Conservation (phyloP, 345 rosid species). For the Salix viminalis region DNA sequence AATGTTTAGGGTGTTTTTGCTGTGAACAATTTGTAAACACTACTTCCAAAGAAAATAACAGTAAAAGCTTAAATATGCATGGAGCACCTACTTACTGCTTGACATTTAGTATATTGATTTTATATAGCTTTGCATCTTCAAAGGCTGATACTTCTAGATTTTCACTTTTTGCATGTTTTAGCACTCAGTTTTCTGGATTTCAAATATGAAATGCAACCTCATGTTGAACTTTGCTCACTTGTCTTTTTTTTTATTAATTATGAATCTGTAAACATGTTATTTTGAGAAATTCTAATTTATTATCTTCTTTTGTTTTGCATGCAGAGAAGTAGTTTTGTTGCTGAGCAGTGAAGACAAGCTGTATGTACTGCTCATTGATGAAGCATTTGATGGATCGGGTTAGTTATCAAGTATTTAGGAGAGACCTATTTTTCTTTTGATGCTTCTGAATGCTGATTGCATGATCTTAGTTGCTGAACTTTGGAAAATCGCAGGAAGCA, state of each 20-base stretch:
- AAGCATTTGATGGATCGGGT: constrained; percentile 69
- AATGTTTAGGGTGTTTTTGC: not conserved
- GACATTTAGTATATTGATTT: not conserved
- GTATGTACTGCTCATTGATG: constrained; percentile 61
- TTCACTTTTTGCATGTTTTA: not conserved
- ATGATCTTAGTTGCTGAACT: constrained; percentile 13
- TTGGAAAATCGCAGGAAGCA: constrained; percentile 49
- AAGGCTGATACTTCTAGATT: not conserved
- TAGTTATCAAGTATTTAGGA: constrained; percentile 28
- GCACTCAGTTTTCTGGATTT: not conserved
- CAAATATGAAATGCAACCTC: not conserved
- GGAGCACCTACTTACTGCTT: not conserved
- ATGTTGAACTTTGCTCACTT: not conserved
- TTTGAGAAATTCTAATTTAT: not conserved
- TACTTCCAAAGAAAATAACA: not conserved
- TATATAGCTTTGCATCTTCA: not conserved
- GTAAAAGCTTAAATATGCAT: not conserved
- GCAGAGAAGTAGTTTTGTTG: constrained; percentile 78
- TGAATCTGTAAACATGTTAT: not conserved
- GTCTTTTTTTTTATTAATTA: not conserved
- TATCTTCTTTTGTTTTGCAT: constrained; percentile 18
- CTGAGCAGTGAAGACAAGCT: constrained; percentile 60
- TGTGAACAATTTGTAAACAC: not conserved
- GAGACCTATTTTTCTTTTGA: constrained; percentile 16
- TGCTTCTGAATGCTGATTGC: constrained; percentile 10